Percentiles rank a stretch among this genome's conserved stretches.
These are phyloP conservation scores for Dacryopinax primogenitus DNA, from an alignment of 768 basidiomycete genomes.

Conservation along the genomic window DNA sequence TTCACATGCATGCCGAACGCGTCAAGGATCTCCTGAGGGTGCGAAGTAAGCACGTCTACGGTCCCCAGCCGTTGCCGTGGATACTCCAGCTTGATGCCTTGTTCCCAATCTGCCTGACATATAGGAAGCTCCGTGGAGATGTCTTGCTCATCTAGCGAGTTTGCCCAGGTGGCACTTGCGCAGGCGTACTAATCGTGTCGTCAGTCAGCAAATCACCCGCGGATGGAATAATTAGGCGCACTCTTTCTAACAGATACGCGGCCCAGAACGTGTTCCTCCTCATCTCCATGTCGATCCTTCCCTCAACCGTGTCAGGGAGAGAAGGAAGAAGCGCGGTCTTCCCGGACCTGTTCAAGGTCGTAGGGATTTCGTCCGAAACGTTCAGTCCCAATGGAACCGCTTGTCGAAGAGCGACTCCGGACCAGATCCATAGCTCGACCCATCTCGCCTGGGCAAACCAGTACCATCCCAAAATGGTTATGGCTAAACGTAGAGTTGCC, in stretches of 20 bases:
- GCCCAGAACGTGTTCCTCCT: slow-evolving; percentile 64
- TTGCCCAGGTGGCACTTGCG: slow-evolving; percentile 48
- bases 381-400: slow-evolving; percentile 58
- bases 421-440: slow-evolving; percentile 64
- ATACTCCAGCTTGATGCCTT: slow-evolving; percentile 43
- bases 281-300: slow-evolving; percentile 52
- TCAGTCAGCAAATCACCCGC: not conserved
- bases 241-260: slow-evolving; percentile 49
- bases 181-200: slow-evolving; percentile 42
- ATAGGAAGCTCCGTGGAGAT: slow-evolving; percentile 58
- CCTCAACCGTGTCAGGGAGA: slow-evolving; percentile 42
- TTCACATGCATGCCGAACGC: slow-evolving; percentile 63
- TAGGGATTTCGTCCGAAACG: slow-evolving; percentile 44
- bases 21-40: slow-evolving; percentile 51
- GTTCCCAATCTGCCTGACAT: slow-evolving; percentile 44
- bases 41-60: slow-evolving; percentile 44
- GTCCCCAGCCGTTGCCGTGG: slow-evolving; percentile 57
- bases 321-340: slow-evolving; percentile 44
- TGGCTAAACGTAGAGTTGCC: slow-evolving; percentile 31
- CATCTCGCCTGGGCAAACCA: slow-evolving; percentile 67
- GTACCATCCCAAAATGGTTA: slow-evolving; percentile 54
- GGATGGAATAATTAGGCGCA: not conserved
- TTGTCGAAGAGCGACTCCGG: slow-evolving; percentile 45
- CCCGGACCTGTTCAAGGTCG: slow-evolving; percentile 45
- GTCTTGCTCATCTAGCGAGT: slow-evolving; percentile 59